Percentiles rank a stretch among this genome's conserved stretches.
These are phyloP conservation scores for Paracamarosporium sp. DNA, from an alignment of 2,329 filamentous ascomycete genomes.

Conservation along the genomic window DNA sequence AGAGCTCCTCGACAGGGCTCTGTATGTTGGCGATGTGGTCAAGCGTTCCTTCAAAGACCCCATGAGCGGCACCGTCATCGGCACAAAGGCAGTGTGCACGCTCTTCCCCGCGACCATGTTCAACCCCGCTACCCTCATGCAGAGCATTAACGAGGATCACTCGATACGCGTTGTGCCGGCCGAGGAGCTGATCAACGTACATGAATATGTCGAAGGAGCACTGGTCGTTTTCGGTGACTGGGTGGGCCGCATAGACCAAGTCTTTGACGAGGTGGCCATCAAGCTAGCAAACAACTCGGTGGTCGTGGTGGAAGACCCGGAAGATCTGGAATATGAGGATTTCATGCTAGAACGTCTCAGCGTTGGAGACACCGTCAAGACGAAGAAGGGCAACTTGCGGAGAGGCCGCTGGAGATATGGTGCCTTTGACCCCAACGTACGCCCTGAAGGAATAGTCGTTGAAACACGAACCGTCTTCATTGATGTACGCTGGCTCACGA, in stretches of 20 bases:
- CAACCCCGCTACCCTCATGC: conserved; percentile 29
- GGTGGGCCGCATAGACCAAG: conserved; percentile 60
- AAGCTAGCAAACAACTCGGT: conserved; percentile 60
- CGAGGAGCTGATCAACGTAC: conserved; percentile 53
- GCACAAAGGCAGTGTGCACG: conserved; percentile 54
- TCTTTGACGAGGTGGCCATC: conserved; percentile 58
- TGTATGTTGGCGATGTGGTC: conserved; percentile 63
- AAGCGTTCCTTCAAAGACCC: conserved; percentile 56
- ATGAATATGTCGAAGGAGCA: conserved; percentile 58
- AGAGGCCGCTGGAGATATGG: conserved; percentile 62
- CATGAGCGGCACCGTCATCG: conserved; percentile 63
- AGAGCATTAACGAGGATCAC: conserved; percentile 33
- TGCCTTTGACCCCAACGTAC: conserved; percentile 57
- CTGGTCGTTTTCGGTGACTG: conserved; percentile 63
- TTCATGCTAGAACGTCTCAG: conserved; percentile 45
- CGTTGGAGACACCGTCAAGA: conserved; percentile 58
- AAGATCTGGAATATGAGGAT: conserved; percentile 49
- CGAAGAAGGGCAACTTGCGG: conserved; percentile 59
- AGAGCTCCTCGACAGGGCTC: conserved; percentile 59
- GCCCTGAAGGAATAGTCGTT: conserved; percentile 60
- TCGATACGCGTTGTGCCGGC: conserved; percentile 51
- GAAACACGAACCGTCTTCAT: conserved; percentile 55
- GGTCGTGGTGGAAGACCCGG: conserved; percentile 58
- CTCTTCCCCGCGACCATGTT: conserved; percentile 46
- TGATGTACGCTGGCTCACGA: conserved; percentile 61